Evolutionary conservation across 208 protist genomes (phyloP).

Genomic region (Crithidia thermophila): DNA sequence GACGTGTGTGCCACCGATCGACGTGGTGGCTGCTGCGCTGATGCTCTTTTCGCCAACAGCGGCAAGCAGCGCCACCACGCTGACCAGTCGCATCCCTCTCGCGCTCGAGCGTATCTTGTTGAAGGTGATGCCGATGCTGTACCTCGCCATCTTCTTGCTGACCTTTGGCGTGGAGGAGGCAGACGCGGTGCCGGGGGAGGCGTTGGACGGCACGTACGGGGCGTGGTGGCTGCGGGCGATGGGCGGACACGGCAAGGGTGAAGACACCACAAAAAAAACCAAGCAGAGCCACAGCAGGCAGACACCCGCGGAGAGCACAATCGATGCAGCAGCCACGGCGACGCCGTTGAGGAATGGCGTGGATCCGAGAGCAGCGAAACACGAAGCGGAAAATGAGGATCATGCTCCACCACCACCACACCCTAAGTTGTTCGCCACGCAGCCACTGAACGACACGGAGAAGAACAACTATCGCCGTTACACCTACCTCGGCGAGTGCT

Average conservation of each 20-base stretch:
- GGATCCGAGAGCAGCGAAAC: too few relatives aligned
- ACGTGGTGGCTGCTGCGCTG: slow-evolving; percentile 11
- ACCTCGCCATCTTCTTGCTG: slow-evolving; percentile 42
- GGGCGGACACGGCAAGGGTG: background rate
- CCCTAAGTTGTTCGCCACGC: background rate
- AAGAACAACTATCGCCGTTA: slow-evolving; percentile 14
- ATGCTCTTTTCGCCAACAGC: slow-evolving; percentile 8
- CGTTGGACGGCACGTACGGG: slow-evolving; percentile 6
- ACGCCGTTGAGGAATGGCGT: too few relatives aligned
- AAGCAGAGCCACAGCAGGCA: too few relatives aligned
- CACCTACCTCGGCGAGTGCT: slow-evolving; percentile 31
- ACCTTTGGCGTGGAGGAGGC: slow-evolving; percentile 43
- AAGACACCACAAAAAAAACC: too few relatives aligned
- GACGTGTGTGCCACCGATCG: background rate
- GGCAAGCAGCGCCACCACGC: slow-evolving; percentile 3
- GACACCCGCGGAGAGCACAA: too few relatives aligned
- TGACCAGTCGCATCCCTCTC: slow-evolving; percentile 11
- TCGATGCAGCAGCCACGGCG: too few relatives aligned
- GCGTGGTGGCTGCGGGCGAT: slow-evolving; percentile 6
- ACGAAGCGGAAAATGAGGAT: too few relatives aligned
- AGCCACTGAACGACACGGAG: background rate
- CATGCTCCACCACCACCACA: background rate
- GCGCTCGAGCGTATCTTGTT: slow-evolving; percentile 30
- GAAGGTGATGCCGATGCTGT: slow-evolving; percentile 57
- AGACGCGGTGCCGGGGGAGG: slow-evolving; percentile 8